Conservation (phyloP, 306 rosid genomes). For the Casuarina cunninghamiana region DNA sequence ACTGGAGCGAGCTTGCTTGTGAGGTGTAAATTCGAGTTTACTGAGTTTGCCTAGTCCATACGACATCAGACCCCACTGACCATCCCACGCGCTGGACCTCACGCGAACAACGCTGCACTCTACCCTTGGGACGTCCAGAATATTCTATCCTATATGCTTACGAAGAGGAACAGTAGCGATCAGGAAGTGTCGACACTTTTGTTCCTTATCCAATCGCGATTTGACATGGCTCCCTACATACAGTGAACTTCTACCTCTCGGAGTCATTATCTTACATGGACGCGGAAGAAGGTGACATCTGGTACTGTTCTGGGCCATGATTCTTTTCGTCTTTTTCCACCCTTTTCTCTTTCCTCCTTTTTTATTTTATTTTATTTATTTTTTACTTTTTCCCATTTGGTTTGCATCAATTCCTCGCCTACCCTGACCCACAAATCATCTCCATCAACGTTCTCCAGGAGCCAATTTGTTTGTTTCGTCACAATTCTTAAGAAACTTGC, state of each 20-base stretch:
- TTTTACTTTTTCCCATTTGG: not conserved
- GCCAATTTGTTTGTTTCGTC: too few species aligned
- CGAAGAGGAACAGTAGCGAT: slow-evolving; percentile 3
- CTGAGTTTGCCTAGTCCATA: slow-evolving; percentile 34
- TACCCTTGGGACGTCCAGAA: slow-evolving; percentile 2
- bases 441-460: too few species aligned
- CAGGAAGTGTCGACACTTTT: not conserved
- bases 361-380: too few species aligned
- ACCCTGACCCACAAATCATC: too few species aligned
- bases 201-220: slow-evolving; percentile 29
- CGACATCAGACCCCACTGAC: slow-evolving; percentile 15
- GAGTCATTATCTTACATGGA: slow-evolving; percentile 1
- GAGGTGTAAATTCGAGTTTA: slow-evolving; percentile 36
- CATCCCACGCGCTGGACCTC: not conserved
- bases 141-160: slow-evolving; percentile 5
- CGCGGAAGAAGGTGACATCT: slow-evolving; percentile 14
- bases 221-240: slow-evolving; percentile 21
- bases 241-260: not conserved
- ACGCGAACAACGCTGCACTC: not conserved
- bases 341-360: not conserved
- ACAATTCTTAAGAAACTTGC: too few species aligned
- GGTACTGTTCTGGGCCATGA: not conserved
- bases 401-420: too few species aligned
- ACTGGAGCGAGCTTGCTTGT: slow-evolving; percentile 20
- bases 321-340: not conserved